A percentile compares a stretch with the other conserved stretches of the same genome.
phyloP scores from a whole-genome alignment of 805 yeast genomes.

The Pichia membranifaciens region DNA sequence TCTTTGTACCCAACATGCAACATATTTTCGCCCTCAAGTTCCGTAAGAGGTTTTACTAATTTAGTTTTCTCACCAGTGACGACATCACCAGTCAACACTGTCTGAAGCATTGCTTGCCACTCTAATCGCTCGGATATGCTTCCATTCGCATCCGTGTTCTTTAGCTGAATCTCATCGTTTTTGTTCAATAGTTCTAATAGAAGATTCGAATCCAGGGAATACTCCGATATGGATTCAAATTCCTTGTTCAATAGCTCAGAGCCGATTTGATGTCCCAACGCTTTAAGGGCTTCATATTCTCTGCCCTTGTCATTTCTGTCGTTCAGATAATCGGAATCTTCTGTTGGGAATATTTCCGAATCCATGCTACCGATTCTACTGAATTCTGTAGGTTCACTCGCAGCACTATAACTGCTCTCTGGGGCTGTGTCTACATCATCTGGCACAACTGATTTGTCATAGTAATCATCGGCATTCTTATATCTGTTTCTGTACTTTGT shows the following conservation, averaged over 20 bases:
- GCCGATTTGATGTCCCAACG: conserved; percentile 30
- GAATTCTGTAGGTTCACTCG: conserved; percentile 21
- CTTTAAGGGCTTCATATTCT: conserved; percentile 28
- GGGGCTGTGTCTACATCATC: conserved; percentile 31
- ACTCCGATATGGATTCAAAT: conserved; percentile 31
- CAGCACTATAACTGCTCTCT: conserved; percentile 20
- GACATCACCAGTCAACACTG: conserved; percentile 93
- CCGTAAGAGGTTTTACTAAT: conserved; percentile 45
- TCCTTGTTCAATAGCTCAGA: conserved; percentile 23
- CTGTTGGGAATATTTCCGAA: conserved; percentile 11
- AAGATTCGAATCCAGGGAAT: conserved; percentile 32
- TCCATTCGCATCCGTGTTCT: conserved; percentile 24
- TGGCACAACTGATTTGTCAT: conserved; percentile 41
- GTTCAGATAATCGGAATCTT: conserved; percentile 8
- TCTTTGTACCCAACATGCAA: conserved; percentile 54
- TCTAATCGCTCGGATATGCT: conserved; percentile 69
- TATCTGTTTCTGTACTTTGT: conserved; percentile 28
- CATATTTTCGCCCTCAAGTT: conserved; percentile 40
- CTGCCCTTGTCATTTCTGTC: conserved; percentile 17
- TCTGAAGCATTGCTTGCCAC: conserved; percentile 92
- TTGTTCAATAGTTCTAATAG: conserved; percentile 28
- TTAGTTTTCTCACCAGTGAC: conserved; percentile 84
- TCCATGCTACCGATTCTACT: conserved; percentile 3
- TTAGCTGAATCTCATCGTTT: conserved; percentile 33
- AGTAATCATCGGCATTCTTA: conserved; percentile 43